phyloP scores from a whole-genome alignment of 257 asterid species.

The Cynanchum wilfordii region DNA sequence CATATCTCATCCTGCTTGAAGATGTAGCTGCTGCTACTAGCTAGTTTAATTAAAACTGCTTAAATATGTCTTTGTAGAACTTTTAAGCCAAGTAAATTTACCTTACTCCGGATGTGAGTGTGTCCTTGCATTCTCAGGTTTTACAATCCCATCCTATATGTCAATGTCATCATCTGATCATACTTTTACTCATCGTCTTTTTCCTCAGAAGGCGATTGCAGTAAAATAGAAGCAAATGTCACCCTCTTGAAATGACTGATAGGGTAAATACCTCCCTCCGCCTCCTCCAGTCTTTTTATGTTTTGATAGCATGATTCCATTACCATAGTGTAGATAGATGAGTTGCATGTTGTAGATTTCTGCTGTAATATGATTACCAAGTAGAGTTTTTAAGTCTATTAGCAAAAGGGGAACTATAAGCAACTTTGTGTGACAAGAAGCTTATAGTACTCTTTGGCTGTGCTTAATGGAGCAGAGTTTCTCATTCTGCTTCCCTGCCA shows the following conservation, averaged over 20 bases:
- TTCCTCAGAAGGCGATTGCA: neutral
- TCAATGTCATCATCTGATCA: neutral
- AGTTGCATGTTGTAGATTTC: neutral
- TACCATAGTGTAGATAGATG: neutral
- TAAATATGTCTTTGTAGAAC: neutral
- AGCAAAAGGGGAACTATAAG: neutral
- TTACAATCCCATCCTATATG: neutral
- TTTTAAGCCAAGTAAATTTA: neutral
- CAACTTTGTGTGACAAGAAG: neutral
- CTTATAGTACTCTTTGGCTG: neutral
- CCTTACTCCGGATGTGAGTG: slow-evolving; percentile 1
- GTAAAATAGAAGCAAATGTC: neutral
- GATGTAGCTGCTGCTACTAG: neutral
- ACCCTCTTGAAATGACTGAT: neutral
- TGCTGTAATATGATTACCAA: neutral
- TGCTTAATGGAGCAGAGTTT: neutral
- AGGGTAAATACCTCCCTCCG: no score
- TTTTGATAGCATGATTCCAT: slow-evolving; percentile 2
- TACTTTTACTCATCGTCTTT: neutral
- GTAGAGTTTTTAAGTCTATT: neutral
- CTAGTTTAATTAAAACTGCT: neutral
- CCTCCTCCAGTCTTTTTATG: slow-evolving; percentile 1
- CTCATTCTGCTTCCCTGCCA: slow-evolving; percentile 13
- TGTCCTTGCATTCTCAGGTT: slow-evolving; percentile 5
- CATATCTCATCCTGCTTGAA: neutral